These are phyloP conservation scores for Euclidium syriacum DNA, from an alignment of 345 rosid species.

Conservation along the genomic window DNA sequence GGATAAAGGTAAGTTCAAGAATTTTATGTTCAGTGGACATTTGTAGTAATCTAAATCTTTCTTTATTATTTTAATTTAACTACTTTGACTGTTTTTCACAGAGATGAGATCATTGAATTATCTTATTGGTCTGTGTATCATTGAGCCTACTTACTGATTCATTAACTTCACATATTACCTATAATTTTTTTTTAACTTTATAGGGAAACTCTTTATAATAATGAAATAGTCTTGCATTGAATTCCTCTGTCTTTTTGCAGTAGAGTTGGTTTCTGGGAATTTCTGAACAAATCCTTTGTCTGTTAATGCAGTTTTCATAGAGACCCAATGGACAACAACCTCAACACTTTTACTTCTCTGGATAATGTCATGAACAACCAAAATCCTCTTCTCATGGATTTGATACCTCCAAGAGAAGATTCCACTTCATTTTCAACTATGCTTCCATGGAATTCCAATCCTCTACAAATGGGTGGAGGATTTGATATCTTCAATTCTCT, in stretches of 20 bases:
- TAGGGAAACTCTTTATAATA: too few species aligned
- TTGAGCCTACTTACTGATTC: slow-evolving; percentile 22
- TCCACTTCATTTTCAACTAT: slow-evolving; percentile 17
- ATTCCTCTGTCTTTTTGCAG: slow-evolving; percentile 21
- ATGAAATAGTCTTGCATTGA: slow-evolving; percentile 14
- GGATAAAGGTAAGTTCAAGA: slow-evolving; percentile 23
- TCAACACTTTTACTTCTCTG: slow-evolving; percentile 40
- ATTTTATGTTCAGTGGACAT: slow-evolving; percentile 19
- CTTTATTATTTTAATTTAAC: background rate
- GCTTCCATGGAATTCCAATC: slow-evolving; percentile 28
- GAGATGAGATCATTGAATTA: background rate
- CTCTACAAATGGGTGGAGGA: slow-evolving; percentile 32
- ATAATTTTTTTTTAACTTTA: too few species aligned
- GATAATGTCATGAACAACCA: slow-evolving; percentile 31
- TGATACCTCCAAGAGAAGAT: slow-evolving; percentile 29
- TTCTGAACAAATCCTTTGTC: slow-evolving; percentile 17
- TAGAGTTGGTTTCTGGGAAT: slow-evolving; percentile 18
- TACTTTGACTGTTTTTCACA: slow-evolving; percentile 7
- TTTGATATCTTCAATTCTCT: slow-evolving; percentile 27
- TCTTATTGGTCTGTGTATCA: slow-evolving; percentile 29
- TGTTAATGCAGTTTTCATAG: slow-evolving; percentile 20
- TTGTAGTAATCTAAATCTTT: slow-evolving; percentile 29
- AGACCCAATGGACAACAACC: slow-evolving; percentile 38
- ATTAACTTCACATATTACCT: slow-evolving; percentile 19
- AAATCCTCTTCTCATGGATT: slow-evolving; percentile 34